Evolutionary conservation across 2,329 filamentous ascomycete species (phyloP).

Genomic region (Exophiala xenobiotica): DNA sequence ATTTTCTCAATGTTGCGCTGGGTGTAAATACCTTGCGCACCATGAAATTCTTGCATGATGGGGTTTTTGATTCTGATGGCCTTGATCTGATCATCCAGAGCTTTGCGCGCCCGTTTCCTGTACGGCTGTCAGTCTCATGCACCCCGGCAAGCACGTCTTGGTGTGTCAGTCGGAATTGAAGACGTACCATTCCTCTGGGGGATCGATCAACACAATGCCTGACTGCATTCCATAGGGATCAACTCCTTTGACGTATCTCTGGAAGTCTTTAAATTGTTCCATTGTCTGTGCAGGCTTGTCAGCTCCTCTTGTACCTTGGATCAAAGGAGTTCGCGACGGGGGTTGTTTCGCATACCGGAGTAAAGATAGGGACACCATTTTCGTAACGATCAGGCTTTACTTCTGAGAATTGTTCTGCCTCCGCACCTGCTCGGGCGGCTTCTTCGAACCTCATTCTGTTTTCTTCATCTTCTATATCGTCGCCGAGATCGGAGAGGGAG

Average conservation of each 20-base stretch:
- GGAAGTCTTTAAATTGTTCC: conserved; percentile 73
- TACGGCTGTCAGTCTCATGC: neutral
- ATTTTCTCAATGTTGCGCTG: conserved; percentile 97
- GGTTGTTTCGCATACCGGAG: conserved; percentile 58
- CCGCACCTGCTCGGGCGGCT: conserved; percentile 33
- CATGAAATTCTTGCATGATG: conserved; percentile 97
- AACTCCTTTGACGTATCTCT: conserved; percentile 84
- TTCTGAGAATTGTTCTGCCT: conserved; percentile 69
- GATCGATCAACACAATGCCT: conserved; percentile 93
- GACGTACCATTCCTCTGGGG: conserved; percentile 84
- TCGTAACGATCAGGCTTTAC: conserved; percentile 86
- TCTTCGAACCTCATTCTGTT: conserved; percentile 32
- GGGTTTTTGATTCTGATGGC: conserved; percentile 92
- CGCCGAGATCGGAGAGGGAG: conserved; percentile 30
- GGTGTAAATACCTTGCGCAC: conserved; percentile 89
- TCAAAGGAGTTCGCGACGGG: neutral
- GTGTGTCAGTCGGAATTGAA: too few species aligned
- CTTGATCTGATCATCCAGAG: conserved; percentile 82
- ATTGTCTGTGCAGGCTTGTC: conserved; percentile 59
- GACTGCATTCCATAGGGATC: conserved; percentile 96
- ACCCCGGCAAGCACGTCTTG: too few species aligned
- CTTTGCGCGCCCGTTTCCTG: conserved; percentile 33
- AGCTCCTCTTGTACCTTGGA: conserved; percentile 1
- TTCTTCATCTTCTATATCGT: conserved; percentile 29
- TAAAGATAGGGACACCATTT: conserved; percentile 84